Conservation (phyloP, 352 stramenopile species). For the Elongisporangium senticosum region DNA sequence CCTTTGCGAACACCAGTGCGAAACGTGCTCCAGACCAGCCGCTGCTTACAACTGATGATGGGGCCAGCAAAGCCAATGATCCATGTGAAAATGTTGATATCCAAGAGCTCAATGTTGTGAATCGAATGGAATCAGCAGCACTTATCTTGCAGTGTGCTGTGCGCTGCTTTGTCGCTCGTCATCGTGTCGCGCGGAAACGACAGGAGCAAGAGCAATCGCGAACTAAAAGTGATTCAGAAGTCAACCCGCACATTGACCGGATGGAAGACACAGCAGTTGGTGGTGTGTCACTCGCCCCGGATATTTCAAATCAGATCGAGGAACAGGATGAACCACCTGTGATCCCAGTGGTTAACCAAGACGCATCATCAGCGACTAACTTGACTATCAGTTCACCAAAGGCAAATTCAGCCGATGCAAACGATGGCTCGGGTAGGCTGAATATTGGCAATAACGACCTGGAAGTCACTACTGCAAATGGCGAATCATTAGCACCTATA, state of each 20-base stretch:
- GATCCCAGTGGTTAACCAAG: background rate
- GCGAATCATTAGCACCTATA: background rate
- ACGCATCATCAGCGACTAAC: background rate
- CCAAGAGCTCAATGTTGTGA: background rate
- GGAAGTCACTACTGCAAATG: background rate
- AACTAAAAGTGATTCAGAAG: background rate
- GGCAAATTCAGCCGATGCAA: background rate
- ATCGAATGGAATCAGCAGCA: constrained; percentile 13
- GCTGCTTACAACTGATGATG: background rate
- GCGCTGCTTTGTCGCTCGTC: constrained; percentile 27
- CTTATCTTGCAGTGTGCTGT: constrained; percentile 31
- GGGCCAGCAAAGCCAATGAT: background rate
- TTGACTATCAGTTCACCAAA: background rate
- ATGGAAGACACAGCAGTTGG: background rate
- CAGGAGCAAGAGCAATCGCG: constrained; percentile 1
- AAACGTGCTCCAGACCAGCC: background rate
- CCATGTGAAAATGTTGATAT: background rate
- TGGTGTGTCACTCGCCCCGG: background rate
- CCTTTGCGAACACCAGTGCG: background rate
- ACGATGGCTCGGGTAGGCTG: background rate
- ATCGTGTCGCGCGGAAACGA: constrained; percentile 20
- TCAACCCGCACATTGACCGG: background rate
- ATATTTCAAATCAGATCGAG: background rate
- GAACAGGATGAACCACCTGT: background rate
- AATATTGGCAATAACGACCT: background rate